Conservation (phyloP, 164 flowering plant genomes). For the Liquidambar formosana region DNA sequence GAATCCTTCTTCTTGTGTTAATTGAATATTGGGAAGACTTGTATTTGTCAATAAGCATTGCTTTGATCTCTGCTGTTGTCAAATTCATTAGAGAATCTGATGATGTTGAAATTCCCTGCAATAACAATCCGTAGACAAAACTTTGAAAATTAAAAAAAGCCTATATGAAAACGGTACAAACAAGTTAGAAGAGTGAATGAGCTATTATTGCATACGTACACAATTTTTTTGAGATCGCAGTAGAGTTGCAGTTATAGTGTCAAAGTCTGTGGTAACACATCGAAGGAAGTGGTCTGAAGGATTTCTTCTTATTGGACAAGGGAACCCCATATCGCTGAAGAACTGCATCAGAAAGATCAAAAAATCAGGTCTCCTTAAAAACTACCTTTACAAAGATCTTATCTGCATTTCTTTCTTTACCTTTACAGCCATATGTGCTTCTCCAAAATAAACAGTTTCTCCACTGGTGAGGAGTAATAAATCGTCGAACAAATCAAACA, state of each 20-base stretch:
- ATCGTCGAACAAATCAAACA: constrained; percentile 58
- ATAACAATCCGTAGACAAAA: background rate
- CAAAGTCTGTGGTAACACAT: constrained; percentile 31
- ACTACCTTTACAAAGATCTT: no score
- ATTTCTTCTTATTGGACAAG: constrained; percentile 28
- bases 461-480: constrained; percentile 65
- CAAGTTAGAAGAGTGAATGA: background rate
- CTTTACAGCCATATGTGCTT: constrained; percentile 10
- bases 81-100: constrained; percentile 9
- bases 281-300: constrained; percentile 38
- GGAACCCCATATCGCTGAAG: constrained; percentile 29
- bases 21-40: constrained; percentile 13
- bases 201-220: background rate
- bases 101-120: constrained; percentile 7
- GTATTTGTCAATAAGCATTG: constrained; percentile 21
- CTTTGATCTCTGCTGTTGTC: constrained; percentile 19
- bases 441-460: constrained; percentile 63
- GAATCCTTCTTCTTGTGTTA: constrained; percentile 13
- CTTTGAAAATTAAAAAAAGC: background rate
- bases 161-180: no score
- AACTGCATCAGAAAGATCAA: no score
- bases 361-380: background rate
- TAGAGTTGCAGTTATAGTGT: constrained; percentile 11
- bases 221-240: background rate
- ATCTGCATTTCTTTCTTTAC: background rate